Evolutionary conservation across 78 protist genomes (phyloP).

Genomic region (Dictyostelium citrinum): DNA sequence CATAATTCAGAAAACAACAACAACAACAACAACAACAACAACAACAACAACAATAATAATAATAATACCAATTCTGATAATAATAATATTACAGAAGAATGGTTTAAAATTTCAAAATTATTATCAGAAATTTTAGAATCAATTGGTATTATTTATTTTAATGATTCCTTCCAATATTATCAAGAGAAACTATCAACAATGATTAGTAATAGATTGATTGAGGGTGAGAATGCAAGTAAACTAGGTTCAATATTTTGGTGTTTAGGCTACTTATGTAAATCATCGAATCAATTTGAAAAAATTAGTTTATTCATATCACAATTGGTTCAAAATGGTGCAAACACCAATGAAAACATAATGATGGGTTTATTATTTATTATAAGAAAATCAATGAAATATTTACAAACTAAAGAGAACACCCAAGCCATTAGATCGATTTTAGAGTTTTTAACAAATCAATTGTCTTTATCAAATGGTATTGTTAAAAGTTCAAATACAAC

Average conservation of each 20-base stretch:
- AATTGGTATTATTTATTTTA: not conserved
- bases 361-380: not conserved
- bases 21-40: not conserved
- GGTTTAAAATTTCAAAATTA: not conserved
- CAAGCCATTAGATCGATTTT: not conserved
- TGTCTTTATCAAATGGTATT: not conserved
- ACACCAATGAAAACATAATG: not conserved
- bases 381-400: not conserved
- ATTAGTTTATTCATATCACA: not conserved
- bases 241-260: constrained; percentile 21
- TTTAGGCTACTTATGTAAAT: not conserved
- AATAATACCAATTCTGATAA: not conserved
- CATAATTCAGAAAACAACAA: not conserved
- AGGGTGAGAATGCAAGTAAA: not conserved
- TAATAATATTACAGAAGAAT: not conserved
- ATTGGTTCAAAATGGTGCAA: not conserved
- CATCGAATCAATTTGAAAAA: not conserved
- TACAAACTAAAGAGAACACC: not conserved
- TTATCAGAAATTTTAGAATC: not conserved
- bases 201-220: not conserved
- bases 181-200: not conserved
- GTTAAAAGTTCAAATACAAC: not conserved
- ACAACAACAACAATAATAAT: not conserved
- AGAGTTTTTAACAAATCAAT: not conserved
- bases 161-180: constrained; percentile 6